These are phyloP conservation scores for Inonotus obliquus DNA, from an alignment of 1,284 basidiomycete species.

Conservation along the genomic window DNA sequence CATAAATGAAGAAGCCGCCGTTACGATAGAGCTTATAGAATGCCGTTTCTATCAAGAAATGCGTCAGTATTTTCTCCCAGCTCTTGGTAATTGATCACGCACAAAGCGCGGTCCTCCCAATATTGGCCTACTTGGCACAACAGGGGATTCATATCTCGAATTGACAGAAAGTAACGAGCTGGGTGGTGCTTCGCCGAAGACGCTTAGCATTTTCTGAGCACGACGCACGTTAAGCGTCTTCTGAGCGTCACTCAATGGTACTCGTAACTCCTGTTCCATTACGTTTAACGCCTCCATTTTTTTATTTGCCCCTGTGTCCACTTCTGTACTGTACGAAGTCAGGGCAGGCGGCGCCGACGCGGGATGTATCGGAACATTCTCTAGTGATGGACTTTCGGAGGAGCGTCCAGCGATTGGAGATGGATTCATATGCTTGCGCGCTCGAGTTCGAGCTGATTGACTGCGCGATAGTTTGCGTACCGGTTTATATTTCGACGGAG, in stretches of 20 bases:
- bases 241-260: neutral
- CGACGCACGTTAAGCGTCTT: slow-evolving; percentile 14
- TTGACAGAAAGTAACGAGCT: neutral
- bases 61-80: neutral
- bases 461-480: neutral
- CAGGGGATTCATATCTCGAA: neutral
- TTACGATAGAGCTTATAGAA: slow-evolving; percentile 8
- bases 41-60: slow-evolving; percentile 4
- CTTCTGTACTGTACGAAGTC: neutral
- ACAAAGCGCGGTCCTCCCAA: neutral
- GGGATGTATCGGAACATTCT: neutral
- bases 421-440: neutral
- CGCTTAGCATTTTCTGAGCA: slow-evolving; percentile 15
- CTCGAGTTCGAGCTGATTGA: neutral
- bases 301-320: neutral
- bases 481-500: neutral
- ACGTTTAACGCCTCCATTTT: neutral
- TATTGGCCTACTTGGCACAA: neutral
- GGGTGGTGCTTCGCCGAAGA: slow-evolving; percentile 14
- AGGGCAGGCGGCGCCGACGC: neutral
- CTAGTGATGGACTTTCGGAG: neutral
- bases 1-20: neutral
- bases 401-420: neutral
- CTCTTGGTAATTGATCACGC: neutral
- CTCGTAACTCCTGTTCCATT: neutral